A percentile compares a stretch with the other conserved stretches of the same genome.
phyloP scores from a whole-genome alignment of 2,329 filamentous ascomycete genomes.

The Monosporascus cannonballus region DNA sequence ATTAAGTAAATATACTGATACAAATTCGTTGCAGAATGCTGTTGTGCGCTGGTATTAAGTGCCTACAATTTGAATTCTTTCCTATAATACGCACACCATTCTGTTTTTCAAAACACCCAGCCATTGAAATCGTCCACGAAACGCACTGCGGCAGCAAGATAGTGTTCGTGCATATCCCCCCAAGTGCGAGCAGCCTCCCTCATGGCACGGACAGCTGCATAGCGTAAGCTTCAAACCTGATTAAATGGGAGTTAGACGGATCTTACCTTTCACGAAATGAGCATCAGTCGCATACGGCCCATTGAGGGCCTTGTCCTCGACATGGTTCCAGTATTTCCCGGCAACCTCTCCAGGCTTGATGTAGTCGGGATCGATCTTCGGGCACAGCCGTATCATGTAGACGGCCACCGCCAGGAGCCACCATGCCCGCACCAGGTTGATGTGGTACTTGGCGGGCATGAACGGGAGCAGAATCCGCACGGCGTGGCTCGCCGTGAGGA shows the following conservation, averaged over 20 bases:
- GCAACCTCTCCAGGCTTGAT: slow-evolving; percentile 55
- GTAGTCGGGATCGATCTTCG: slow-evolving; percentile 60
- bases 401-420: slow-evolving; percentile 76
- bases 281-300: slow-evolving; percentile 65
- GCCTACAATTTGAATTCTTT: too few species aligned
- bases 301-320: slow-evolving; percentile 63
- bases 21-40: too few species aligned
- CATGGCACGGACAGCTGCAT: slow-evolving; percentile 62
- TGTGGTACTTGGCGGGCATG: slow-evolving; percentile 66
- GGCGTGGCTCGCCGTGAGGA: slow-evolving; percentile 82
- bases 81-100: neutral
- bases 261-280: slow-evolving; percentile 76
- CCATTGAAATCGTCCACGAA: slow-evolving; percentile 69
- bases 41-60: too few species aligned
- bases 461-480: slow-evolving; percentile 78
- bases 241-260: neutral
- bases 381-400: slow-evolving; percentile 71
- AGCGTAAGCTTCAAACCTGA: slow-evolving; percentile 7
- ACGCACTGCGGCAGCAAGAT: slow-evolving; percentile 61
- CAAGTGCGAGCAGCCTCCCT: slow-evolving; percentile 68
- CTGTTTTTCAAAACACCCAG: slow-evolving; percentile 44
- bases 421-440: slow-evolving; percentile 76
- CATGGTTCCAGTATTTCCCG: slow-evolving; percentile 69
- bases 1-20: too few species aligned
- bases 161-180: slow-evolving; percentile 62